phyloP scores from a whole-genome alignment of 1,284 basidiomycete species.

The Trichosporon coremiiforme region DNA sequence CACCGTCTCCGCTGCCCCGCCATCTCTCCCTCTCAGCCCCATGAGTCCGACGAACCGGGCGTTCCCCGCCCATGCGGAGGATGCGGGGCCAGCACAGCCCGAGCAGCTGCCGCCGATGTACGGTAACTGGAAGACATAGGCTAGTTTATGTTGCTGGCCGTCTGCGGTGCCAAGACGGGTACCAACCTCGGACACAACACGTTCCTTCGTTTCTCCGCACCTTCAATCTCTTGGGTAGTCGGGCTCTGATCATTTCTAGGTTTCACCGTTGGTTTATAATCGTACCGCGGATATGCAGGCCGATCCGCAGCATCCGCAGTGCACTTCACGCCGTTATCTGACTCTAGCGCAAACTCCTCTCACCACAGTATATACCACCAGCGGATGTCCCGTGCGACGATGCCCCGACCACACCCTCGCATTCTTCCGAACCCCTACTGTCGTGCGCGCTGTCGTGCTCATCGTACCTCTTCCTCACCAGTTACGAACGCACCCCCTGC shows the following conservation, averaged over 20 bases:
- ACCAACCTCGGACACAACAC: too few species aligned
- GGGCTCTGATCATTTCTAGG: background rate
- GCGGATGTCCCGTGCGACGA: too few species aligned
- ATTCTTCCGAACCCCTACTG: too few species aligned
- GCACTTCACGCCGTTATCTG: background rate
- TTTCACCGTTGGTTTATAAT: background rate
- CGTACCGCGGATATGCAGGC: background rate
- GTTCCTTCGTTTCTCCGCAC: background rate
- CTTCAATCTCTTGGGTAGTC: background rate
- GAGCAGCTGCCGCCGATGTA: constrained; percentile 6
- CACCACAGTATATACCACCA: background rate
- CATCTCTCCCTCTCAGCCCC: background rate
- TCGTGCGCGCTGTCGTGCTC: too few species aligned
- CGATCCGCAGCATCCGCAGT: background rate
- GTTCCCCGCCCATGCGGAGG: background rate
- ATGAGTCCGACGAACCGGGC: background rate
- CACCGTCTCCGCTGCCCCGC: background rate
- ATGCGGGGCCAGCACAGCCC: background rate
- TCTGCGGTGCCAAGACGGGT: too few species aligned
- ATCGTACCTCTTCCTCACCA: too few species aligned
- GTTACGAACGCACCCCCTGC: too few species aligned
- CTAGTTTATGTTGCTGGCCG: background rate
- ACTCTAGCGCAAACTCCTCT: background rate
- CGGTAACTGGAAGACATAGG: constrained; percentile 3
- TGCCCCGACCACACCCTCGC: too few species aligned